Percentiles rank a stretch among this genome's conserved stretches.
Conservation (phyloP, 352 stramenopile species). For the Phytophthora foliorum region DNA sequence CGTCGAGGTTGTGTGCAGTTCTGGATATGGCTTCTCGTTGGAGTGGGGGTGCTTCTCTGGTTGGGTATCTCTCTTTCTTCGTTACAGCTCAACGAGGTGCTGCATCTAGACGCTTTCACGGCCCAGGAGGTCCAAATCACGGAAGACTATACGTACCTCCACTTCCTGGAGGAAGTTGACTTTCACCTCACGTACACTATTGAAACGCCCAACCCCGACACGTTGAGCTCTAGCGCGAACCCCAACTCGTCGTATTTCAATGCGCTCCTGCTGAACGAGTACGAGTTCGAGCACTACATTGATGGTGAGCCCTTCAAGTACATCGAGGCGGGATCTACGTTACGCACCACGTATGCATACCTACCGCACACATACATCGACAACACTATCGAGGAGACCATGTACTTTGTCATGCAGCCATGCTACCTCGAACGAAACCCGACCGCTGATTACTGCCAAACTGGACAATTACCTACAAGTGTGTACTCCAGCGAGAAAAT, state of each 20-base stretch:
- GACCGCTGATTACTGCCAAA: conserved; percentile 49
- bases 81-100: conserved; percentile 62
- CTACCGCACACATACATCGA: conserved; percentile 57
- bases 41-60: conserved; percentile 40
- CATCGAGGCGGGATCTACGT: conserved; percentile 42
- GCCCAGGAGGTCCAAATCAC: conserved; percentile 59
- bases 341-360: conserved; percentile 61
- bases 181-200: conserved; percentile 71
- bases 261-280: conserved; percentile 62
- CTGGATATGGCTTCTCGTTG: conserved; percentile 50
- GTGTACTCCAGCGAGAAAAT: conserved; percentile 55
- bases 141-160: conserved; percentile 65
- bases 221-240: conserved; percentile 6
- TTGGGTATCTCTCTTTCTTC: conserved; percentile 47
- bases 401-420: conserved; percentile 74
- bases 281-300: conserved; percentile 62
- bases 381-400: conserved; percentile 55
- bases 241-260: conserved; percentile 52
- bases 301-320: conserved; percentile 56
- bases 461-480: conserved; percentile 42
- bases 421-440: conserved; percentile 50
- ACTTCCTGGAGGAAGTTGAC: conserved; percentile 70
- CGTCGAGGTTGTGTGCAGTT: conserved; percentile 46
- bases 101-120: conserved; percentile 72
- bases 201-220: conserved; percentile 30